These are phyloP conservation scores for Plasmodium reichenowi DNA, from an alignment of 169 alveolate species.

Conservation along the genomic window DNA sequence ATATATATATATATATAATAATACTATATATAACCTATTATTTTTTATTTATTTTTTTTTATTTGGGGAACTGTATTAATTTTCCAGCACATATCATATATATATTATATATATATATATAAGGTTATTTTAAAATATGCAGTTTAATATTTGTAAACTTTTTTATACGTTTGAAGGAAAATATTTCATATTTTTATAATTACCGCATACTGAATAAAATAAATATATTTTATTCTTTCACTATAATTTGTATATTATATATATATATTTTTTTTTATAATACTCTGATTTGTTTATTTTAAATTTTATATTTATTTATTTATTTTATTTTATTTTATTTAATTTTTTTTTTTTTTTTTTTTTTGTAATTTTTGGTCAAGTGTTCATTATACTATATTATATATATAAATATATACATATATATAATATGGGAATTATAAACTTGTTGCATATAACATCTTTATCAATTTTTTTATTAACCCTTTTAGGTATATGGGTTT, in stretches of 20 bases:
- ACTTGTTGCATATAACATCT: constrained; percentile 16
- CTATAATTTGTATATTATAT: no score
- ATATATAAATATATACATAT: not conserved
- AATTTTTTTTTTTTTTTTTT: not conserved
- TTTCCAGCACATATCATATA: not conserved
- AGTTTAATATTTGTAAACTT: no score
- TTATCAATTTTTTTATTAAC: constrained; percentile 18
- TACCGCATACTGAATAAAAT: no score
- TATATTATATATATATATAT: no score
- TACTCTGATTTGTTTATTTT: no score
- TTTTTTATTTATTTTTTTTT: not conserved
- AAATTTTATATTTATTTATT: not conserved
- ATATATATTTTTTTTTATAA: no score
- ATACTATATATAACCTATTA: not conserved
- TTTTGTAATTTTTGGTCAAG: not conserved
- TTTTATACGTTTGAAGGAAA: no score
- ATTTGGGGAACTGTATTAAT: not conserved
- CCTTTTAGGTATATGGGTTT: constrained; percentile 41
- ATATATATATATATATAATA: no score
- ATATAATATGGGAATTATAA: constrained; percentile 16
- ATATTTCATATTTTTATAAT: not conserved
- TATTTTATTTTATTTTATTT: not conserved
- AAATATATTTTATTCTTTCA: no score
- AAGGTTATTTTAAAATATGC: no score
- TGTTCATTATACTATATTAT: not conserved